Evolutionary conservation across 2,329 filamentous ascomycete species (phyloP).

Genomic region (Bipolaris gigantea): DNA sequence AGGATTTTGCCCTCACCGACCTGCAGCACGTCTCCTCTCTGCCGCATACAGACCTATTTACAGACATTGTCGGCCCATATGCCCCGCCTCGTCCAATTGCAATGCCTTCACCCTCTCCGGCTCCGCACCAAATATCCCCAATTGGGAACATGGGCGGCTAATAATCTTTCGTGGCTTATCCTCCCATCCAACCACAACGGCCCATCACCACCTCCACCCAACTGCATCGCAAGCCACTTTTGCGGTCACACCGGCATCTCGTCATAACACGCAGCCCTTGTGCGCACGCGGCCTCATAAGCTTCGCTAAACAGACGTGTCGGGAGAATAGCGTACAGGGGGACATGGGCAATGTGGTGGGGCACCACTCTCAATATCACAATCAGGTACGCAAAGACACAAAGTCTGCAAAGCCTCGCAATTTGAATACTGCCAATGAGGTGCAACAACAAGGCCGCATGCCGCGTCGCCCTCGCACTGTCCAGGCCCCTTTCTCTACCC

Average conservation of each 20-base stretch:
- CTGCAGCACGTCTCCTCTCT: slow-evolving; percentile 24
- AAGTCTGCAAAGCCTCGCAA: neutral
- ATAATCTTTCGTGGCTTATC: slow-evolving; percentile 32
- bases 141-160: slow-evolving; percentile 39
- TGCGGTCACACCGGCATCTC: slow-evolving; percentile 20
- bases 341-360: slow-evolving; percentile 13
- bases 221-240: slow-evolving; percentile 10
- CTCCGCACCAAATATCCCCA: slow-evolving; percentile 35
- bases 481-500: neutral
- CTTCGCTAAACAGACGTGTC: slow-evolving; percentile 13
- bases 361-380: slow-evolving; percentile 25
- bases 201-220: slow-evolving; percentile 14
- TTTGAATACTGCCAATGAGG: neutral
- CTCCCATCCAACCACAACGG: slow-evolving; percentile 29
- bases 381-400: slow-evolving; percentile 9
- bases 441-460: slow-evolving; percentile 4
- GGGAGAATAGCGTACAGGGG: slow-evolving; percentile 15
- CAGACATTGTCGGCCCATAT: slow-evolving; percentile 29
- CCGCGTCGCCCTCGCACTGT: slow-evolving; percentile 2
- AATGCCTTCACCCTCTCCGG: slow-evolving; percentile 9
- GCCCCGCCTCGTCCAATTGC: slow-evolving; percentile 24
- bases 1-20: slow-evolving; percentile 10
- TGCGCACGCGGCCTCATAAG: slow-evolving; percentile 13
- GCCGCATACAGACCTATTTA: slow-evolving; percentile 38
- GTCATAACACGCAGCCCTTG: slow-evolving; percentile 28